Base-by-base conservation (phyloP, 75 land plant genomes). In the Pinus tabuliformis region DNA sequence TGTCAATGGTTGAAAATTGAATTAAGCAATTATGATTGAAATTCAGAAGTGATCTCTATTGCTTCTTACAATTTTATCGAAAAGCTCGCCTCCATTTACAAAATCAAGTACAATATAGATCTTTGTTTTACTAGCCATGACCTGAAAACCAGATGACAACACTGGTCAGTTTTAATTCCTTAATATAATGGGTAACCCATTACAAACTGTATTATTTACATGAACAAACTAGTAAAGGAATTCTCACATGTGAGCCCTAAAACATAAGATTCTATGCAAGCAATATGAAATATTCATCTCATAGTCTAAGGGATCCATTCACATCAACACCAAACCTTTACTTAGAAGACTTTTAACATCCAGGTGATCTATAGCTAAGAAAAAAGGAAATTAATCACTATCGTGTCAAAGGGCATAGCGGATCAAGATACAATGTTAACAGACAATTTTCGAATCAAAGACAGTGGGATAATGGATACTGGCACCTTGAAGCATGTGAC, bases 121-220 rank as follows among this genome's bases (percentile, higher is more conserved):
- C 75, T 92, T 95, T 64, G 91, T 87, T 77, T 87, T 95, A 84
- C 98, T 95, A 42, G 98, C 98, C 91, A 95, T 83, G 56, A 95
- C 98, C 98, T 95, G 63, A 66, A 28, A 21, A 81, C 24, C 68
- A 68, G 45, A 45, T 49, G 20, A 36, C 12, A 63, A 37, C 71
- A 66, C 9, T 7, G 45, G 37, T 66, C 37, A 39, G 52, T 66
- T 16, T 15, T 14, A 63, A 30, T 66, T 36, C 39, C 39, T 66
- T 66, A 39, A 12, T 66, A 37, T 3, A 39, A 66, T 66, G 20
- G 8, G 71, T 66, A 66, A 20, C 71, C 54, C 12, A 49, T 49
- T 49, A 49, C 54, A 49, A 11, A 49, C 21, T 66, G n/a, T 66
- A 21, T 39, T 66, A 8, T 36, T 36, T 66, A 39, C 9, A 33